Evolutionary conservation across 2,329 filamentous ascomycete species (phyloP), one percentile per base, ranked within the genome.

Genomic region (Ascosphaera pollenicola): DNA sequence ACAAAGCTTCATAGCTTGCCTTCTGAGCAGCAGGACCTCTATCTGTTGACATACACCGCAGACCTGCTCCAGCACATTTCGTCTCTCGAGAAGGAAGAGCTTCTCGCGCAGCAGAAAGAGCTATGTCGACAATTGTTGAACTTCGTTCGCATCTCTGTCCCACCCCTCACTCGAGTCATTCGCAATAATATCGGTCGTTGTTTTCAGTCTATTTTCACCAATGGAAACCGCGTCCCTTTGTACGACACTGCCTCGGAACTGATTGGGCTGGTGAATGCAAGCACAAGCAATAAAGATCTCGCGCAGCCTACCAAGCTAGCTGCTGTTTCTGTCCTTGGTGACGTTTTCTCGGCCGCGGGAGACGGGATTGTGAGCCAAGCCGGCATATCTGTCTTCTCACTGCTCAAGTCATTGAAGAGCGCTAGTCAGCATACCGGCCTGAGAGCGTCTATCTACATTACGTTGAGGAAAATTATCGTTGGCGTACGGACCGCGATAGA

Each of bases 241-340:
- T 94, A 91, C 53, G 89, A 98, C 57, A 91, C 83, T 0, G 79
- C 95, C 53, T 92, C 89, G 50, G 87, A 95, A 47, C 65, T 95
- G 8, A 66, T 85, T 8, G 65, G 61, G 8, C 74, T 92, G 41
- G 55, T 92, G 36, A 74, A 74, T 43, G 69, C 92, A 56, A 66
- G 66, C 39, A 85, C 92, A 56, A 66, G 66, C 39, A 85, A 94
- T 42, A 74, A 73, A 47, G 84, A 93, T 49, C 56, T 78, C 39
- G 35, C 35, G 13, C 35, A 36, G 15, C 74, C 75, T 50, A 70
- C 74, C 3, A 91, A 82, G 57, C 85, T 94, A 68, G 84, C 84
- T 4, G 87, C 87, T 17, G 78, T 81, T 31, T 73, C 78, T 53
- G 92, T 83, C 52, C 56, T 98, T 47, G 89, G 89, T 24, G 78